These are phyloP conservation scores for Plasmodium adleri DNA, from an alignment of 169 alveolate genomes.

Conservation along the genomic window DNA sequence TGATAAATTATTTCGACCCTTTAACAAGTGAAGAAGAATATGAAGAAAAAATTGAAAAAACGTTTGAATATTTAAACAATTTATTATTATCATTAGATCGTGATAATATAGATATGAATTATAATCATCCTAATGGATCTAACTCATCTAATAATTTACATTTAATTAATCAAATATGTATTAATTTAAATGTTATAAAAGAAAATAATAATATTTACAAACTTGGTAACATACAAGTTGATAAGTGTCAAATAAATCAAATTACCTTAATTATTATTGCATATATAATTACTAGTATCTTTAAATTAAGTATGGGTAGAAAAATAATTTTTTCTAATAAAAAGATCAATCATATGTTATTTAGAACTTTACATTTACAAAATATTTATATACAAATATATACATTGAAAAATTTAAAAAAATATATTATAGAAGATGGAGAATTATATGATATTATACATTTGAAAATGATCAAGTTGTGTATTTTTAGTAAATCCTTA, in stretches of 20 bases:
- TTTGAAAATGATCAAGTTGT: conserved; percentile 69
- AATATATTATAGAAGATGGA: conserved; percentile 58
- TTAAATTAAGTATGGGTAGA: conserved; percentile 62
- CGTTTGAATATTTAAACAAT: conserved; percentile 56
- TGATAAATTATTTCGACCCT: conserved; percentile 57
- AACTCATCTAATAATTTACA: conserved; percentile 14
- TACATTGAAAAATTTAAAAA: conserved; percentile 71
- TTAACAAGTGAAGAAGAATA: conserved; percentile 27
- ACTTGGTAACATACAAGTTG: conserved; percentile 14
- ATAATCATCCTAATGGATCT: not conserved
- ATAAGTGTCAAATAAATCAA: conserved; percentile 38
- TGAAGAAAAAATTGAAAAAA: conserved; percentile 66
- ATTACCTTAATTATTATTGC: conserved; percentile 67
- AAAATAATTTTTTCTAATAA: conserved; percentile 61
- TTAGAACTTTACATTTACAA: conserved; percentile 52
- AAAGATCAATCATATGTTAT: conserved; percentile 18
- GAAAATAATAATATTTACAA: conserved; percentile 10
- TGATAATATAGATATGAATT: conserved; percentile 2
- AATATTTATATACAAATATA: conserved; percentile 70
- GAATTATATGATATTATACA: conserved; percentile 31
- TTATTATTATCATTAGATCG: conserved; percentile 30
- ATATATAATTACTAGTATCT: conserved; percentile 44
- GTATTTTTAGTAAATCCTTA: conserved; percentile 69
- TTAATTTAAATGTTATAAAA: conserved; percentile 23
- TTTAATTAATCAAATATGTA: conserved; percentile 13